These are phyloP conservation scores for Microstegium vimineum DNA, from an alignment of 176 grass and related monocot species.

Conservation along the genomic window DNA sequence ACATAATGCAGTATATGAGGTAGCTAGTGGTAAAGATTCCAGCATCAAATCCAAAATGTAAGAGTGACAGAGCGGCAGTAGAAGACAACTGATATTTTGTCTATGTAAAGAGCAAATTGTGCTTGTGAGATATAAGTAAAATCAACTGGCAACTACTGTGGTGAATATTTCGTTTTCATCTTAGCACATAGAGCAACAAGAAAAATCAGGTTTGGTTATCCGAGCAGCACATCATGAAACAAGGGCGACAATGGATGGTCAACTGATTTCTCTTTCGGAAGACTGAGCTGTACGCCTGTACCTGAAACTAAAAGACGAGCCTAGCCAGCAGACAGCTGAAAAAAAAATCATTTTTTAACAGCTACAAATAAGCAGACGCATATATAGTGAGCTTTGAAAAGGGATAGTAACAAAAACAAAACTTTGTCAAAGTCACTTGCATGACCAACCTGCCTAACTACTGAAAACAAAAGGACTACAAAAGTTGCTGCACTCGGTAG, in stretches of 20 bases:
- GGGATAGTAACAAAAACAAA: neutral
- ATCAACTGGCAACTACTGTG: neutral
- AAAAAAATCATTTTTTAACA: neutral
- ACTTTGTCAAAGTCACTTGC: neutral
- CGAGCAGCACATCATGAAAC: slow-evolving; percentile 7
- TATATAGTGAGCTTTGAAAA: slow-evolving; percentile 13
- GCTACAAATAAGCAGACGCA: neutral
- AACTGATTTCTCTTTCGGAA: slow-evolving; percentile 27
- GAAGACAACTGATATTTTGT: neutral
- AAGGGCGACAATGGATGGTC: neutral
- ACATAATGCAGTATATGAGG: neutral
- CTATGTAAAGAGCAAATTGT: neutral
- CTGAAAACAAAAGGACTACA: slow-evolving; percentile 24
- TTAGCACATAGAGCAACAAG: neutral
- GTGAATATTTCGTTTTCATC: neutral
- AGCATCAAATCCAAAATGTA: neutral
- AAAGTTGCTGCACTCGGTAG: neutral
- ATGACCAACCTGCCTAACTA: neutral
- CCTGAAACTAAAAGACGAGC: neutral
- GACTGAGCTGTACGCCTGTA: neutral
- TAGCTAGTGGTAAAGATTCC: neutral
- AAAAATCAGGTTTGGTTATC: neutral
- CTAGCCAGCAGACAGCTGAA: slow-evolving; percentile 8
- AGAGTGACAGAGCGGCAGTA: neutral
- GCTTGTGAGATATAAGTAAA: neutral